These are phyloP conservation scores for Ceriops tagal DNA, from an alignment of 345 rosid genomes.

Conservation along the genomic window DNA sequence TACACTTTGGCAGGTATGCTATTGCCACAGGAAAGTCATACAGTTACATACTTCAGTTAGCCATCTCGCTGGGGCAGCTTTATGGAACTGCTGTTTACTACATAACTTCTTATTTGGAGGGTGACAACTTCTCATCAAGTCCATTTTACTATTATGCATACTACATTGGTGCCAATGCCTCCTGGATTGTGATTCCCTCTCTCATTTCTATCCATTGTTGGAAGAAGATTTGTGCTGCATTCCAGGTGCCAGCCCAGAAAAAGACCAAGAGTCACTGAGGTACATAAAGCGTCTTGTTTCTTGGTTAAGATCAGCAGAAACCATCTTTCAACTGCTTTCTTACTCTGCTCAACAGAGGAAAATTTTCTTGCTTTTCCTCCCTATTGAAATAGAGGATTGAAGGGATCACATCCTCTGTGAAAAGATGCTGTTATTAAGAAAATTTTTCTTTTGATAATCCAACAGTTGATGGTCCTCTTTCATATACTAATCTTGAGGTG, in stretches of 20 bases:
- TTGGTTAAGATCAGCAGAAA: not conserved
- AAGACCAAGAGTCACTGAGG: constrained; percentile 46
- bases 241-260: constrained; percentile 37
- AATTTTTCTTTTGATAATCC: too few relatives aligned
- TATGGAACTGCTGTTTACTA: constrained; percentile 82
- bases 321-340: too few relatives aligned
- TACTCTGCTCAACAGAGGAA: too few relatives aligned
- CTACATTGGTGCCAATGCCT: constrained; percentile 60
- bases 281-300: not conserved
- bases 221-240: constrained; percentile 60
- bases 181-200: constrained; percentile 71
- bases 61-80: constrained; percentile 80
- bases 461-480: too few relatives aligned
- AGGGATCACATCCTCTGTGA: too few relatives aligned
- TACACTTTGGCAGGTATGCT: constrained; percentile 51
- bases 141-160: constrained; percentile 59
- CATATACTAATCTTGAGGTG: too few relatives aligned
- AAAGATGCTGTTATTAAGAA: too few relatives aligned
- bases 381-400: too few relatives aligned
- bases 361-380: too few relatives aligned
- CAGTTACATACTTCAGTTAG: constrained; percentile 81
- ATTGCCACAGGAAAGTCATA: constrained; percentile 72
- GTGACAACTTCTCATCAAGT: constrained; percentile 72
- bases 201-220: constrained; percentile 66
- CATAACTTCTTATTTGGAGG: constrained; percentile 73